Evolutionary conservation across 805 yeast genomes (phyloP).

Genomic region (Monosporozyma siamensis): DNA sequence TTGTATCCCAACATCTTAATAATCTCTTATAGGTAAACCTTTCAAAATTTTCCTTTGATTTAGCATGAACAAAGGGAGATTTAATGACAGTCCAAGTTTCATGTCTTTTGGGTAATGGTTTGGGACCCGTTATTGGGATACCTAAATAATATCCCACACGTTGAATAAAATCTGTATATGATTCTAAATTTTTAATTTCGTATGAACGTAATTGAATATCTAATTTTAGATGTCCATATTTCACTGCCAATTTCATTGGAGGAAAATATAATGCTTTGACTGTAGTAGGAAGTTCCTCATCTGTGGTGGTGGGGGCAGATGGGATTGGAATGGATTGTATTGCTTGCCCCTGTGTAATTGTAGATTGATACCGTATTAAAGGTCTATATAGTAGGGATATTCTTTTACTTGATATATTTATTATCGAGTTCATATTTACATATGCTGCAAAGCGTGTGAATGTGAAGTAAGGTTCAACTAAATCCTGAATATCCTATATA

Average conservation of each 20-base stretch:
- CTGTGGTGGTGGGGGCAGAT: background rate
- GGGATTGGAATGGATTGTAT: too few species aligned
- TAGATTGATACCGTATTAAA: background rate
- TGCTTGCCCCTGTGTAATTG: too few species aligned
- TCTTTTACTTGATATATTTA: background rate
- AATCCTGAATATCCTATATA: too few species aligned
- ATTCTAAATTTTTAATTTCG: slow-evolving; percentile 58
- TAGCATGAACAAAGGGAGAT: slow-evolving; percentile 91
- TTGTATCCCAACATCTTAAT: slow-evolving; percentile 73
- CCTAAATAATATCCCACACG: slow-evolving; percentile 88
- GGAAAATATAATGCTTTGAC: slow-evolving; percentile 75
- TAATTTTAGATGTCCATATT: slow-evolving; percentile 72
- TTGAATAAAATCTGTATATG: slow-evolving; percentile 75
- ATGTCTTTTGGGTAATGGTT: slow-evolving; percentile 56
- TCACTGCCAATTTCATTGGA: slow-evolving; percentile 59
- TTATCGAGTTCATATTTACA: background rate
- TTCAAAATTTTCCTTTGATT: slow-evolving; percentile 88
- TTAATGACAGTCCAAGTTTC: slow-evolving; percentile 90
- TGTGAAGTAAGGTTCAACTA: too few species aligned
- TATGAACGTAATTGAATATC: slow-evolving; percentile 64
- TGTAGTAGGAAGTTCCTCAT: slow-evolving; percentile 52
- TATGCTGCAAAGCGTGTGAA: too few species aligned
- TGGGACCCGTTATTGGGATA: slow-evolving; percentile 73
- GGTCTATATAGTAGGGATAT: background rate
- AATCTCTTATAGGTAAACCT: slow-evolving; percentile 73